Evolutionary conservation across 805 yeast genomes (phyloP).

Genomic region (Saccharomyces paradoxus): DNA sequence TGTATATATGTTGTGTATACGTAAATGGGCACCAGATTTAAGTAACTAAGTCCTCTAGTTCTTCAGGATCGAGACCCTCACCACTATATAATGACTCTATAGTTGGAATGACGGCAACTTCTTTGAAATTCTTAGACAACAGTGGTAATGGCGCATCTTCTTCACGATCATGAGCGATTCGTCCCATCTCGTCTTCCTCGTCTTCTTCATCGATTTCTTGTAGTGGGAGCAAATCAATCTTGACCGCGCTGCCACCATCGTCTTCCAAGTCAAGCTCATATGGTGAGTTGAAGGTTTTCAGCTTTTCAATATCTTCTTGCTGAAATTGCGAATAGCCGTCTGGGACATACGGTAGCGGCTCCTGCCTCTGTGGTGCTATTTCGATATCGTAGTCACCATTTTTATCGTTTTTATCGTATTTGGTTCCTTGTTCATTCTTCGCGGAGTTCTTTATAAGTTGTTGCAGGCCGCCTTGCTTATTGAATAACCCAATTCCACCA

Average conservation of each 20-base stretch:
- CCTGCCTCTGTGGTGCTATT: constrained; percentile 34
- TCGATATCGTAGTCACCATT: constrained; percentile 41
- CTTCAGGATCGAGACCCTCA: constrained; percentile 20
- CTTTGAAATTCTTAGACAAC: not conserved
- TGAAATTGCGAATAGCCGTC: constrained; percentile 36
- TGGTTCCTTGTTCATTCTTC: constrained; percentile 5
- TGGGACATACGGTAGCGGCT: constrained; percentile 39
- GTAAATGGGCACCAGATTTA: not conserved
- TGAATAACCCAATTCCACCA: constrained; percentile 8
- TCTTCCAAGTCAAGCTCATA: constrained; percentile 11
- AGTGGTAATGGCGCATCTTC: not conserved
- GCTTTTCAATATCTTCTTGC: constrained; percentile 24
- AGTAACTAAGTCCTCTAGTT: constrained; percentile 18
- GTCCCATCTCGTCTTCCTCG: constrained; percentile 4
- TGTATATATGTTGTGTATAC: not conserved
- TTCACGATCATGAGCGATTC: constrained; percentile 11
- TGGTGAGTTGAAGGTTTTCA: constrained; percentile 18
- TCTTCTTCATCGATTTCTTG: constrained; percentile 18
- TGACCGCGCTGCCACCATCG: not conserved
- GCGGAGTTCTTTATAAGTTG: constrained; percentile 12
- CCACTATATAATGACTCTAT: constrained; percentile 18
- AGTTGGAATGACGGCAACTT: constrained; percentile 2
- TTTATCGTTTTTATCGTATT: constrained; percentile 5
- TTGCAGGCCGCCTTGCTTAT: constrained; percentile 8
- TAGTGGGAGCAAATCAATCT: constrained; percentile 6